Base-by-base conservation (phyloP, 306 rosid species). In the Castanopsis chinensis region DNA sequence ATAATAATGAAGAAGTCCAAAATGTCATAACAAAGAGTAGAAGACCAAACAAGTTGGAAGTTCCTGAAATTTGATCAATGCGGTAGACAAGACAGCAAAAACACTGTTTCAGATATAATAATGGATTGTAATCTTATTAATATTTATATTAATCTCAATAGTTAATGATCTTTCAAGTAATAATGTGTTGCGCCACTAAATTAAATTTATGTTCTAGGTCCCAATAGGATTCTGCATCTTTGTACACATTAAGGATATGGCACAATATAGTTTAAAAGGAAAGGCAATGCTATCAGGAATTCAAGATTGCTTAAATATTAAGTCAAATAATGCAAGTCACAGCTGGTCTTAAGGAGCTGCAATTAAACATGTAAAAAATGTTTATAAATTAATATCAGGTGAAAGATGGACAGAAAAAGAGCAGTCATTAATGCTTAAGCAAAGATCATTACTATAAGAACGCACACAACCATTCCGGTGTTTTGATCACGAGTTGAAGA, bases 271-370 rank as follows among this genome's bases (percentile, higher is more conserved):
- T 10, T 63, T 63, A 5, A 5, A 27, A 33, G 33, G 25, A 33
- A 65, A 43, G 71, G 49, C 49, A 65, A 65, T 43, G 71, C 21
- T 19, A 5, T 32, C 51, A 65, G 19, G 49, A 65, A 10, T 18
- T 32, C 71, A 65, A 33, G 49, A 65, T n/a, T 18, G 71, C 25
- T 45, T 65, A 65, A 18, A 65, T 33, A 56, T 83, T 83, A 79
- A 94, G 97, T 80, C 98, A 97, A 86, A 94, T 82, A 78, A 94
- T 91, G 90, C 97, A 92, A 18, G 98, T 86, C 73, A 89, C 96
- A 52, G 97, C 90, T 28, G 98, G 93, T 53, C 94, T 88, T 88
- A 94, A 59, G 75, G 97, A 87, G 84, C 98, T 94, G 91, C 49
- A 33, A 33, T 33, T 33, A 74, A 78, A 77, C 76, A 81, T 74